Evolutionary conservation across 805 yeast species (phyloP), one percentile per base, ranked within the genome.

Genomic region (Pichia sporocuriosa): DNA sequence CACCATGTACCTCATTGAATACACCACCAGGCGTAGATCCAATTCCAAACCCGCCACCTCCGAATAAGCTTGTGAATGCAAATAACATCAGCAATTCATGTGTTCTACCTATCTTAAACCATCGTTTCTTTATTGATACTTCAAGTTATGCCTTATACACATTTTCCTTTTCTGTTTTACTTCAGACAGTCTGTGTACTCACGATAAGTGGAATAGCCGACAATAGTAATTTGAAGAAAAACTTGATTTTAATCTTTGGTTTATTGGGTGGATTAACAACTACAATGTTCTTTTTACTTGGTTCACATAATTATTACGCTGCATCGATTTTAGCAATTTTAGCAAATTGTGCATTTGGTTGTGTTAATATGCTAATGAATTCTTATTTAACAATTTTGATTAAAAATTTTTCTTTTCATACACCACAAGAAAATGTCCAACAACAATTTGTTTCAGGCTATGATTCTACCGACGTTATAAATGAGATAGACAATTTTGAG

Each of bases 311-410:
- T 32, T 77, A 72, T 55, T 75, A 75, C 43, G 46, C 67, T n/a
- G 78, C 81, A 1, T 59, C 68, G 0, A 19, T 75, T 1, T 58
- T 79, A 13, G 81, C 84, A 13, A 69, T 82, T 6, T 37, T 78
- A 0, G 81, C 86, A 1, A 84, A 81, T 52, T 68, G 81, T 13
- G 73, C 83, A 19, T 84, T 75, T 59, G 94, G 94, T 1, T 85
- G 83, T 8, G 86, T 81, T 3, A 79, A 79, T 42, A 90, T 84
- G 10, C 81, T 88, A 49, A 89, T 88, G 6, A 84, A 84, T 57
- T 79, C 93, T 1, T 75, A 76, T 49, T 57, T 84, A 32, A 88
- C 93, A 0, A 67, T 74, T 1, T 59, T 84, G 28, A 82, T 77
- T 2, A 60, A 69, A 13, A 70, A 72, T 43, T 65, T 66, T 37